A percentile compares a stretch with the other conserved stretches of the same genome.
Conservation (phyloP, 345 rosid genomes). For the Arabidopsis arenosa region DNA sequence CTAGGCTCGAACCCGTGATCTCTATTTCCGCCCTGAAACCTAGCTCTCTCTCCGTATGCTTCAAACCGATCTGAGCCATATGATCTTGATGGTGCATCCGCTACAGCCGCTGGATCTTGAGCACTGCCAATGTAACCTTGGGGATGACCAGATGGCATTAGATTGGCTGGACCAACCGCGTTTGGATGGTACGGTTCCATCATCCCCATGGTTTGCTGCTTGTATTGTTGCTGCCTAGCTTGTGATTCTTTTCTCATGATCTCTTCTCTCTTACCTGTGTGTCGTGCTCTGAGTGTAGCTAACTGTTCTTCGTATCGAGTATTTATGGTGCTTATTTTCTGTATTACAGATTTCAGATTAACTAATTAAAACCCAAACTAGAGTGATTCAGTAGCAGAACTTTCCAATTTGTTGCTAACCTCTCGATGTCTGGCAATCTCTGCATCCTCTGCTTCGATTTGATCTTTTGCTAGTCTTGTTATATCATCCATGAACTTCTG, state of each 20-base stretch:
- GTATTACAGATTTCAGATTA: conserved; percentile 35
- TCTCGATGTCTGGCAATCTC: conserved; percentile 83
- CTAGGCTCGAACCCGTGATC: conserved; percentile 72
- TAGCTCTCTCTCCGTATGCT: conserved; percentile 60
- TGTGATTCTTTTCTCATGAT: conserved; percentile 69
- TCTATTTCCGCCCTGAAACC: conserved; percentile 57
- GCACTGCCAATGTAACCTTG: conserved; percentile 52
- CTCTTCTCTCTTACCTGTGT: conserved; percentile 74
- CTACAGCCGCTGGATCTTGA: conserved; percentile 50
- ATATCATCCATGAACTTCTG: conserved; percentile 76
- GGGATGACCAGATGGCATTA: conserved; percentile 50
- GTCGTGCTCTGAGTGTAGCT: conserved; percentile 63
- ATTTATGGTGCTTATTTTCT: conserved; percentile 77
- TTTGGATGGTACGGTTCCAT: conserved; percentile 55
- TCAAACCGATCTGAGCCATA: conserved; percentile 62
- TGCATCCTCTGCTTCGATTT: conserved; percentile 79
- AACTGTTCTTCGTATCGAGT: conserved; percentile 72
- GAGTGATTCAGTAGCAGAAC: conserved; percentile 10
- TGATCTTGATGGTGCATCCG: conserved; percentile 56
- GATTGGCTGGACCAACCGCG: conserved; percentile 46
- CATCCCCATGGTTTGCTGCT: conserved; percentile 54
- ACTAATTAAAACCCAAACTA: background rate
- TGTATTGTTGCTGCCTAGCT: conserved; percentile 66
- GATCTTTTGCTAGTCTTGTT: conserved; percentile 69
- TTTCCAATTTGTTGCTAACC: conserved; percentile 51